phyloP scores from a whole-genome alignment of 805 yeast genomes.

The Saccharomycopsis sp. region DNA sequence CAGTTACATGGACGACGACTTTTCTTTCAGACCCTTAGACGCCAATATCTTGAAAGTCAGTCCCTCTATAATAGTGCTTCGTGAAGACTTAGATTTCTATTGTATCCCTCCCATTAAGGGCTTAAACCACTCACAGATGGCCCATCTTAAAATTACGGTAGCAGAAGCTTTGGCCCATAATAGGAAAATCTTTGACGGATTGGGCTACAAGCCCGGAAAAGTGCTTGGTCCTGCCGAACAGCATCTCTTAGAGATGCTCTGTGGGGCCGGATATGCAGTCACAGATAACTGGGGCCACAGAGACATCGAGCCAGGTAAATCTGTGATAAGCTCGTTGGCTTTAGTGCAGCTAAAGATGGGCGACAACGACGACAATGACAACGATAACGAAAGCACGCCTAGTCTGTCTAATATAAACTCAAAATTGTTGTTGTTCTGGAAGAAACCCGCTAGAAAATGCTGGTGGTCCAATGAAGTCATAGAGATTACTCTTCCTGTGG shows the following conservation, averaged over 20 bases:
- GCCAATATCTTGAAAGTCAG: slow-evolving; percentile 65
- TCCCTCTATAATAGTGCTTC: slow-evolving; percentile 84
- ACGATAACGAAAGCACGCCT: slow-evolving; percentile 26
- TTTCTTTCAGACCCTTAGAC: slow-evolving; percentile 36
- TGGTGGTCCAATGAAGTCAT: slow-evolving; percentile 84
- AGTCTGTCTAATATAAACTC: slow-evolving; percentile 27
- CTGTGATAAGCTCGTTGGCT: slow-evolving; percentile 81
- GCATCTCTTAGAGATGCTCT: slow-evolving; percentile 90
- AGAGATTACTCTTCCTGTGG: slow-evolving; percentile 34
- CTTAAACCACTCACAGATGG: slow-evolving; percentile 51
- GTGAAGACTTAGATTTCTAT: slow-evolving; percentile 93
- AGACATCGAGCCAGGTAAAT: slow-evolving; percentile 77
- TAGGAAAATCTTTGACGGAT: slow-evolving; percentile 67
- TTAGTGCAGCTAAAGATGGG: slow-evolving; percentile 49
- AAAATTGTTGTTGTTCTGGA: slow-evolving; percentile 86
- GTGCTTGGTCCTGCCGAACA: slow-evolving; percentile 84
- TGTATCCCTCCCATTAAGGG: slow-evolving; percentile 73
- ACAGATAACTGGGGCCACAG: slow-evolving; percentile 82
- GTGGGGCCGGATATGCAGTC: slow-evolving; percentile 73
- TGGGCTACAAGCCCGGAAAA: slow-evolving; percentile 53
- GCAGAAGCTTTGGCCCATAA: slow-evolving; percentile 59
- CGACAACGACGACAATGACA: slow-evolving; percentile 30
- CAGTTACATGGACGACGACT: slow-evolving; percentile 11
- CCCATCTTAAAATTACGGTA: slow-evolving; percentile 61
- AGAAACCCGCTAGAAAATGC: slow-evolving; percentile 96